Conservation (phyloP, 2,329 filamentous ascomycete genomes). For the Phyllosticta citrichinensis region DNA sequence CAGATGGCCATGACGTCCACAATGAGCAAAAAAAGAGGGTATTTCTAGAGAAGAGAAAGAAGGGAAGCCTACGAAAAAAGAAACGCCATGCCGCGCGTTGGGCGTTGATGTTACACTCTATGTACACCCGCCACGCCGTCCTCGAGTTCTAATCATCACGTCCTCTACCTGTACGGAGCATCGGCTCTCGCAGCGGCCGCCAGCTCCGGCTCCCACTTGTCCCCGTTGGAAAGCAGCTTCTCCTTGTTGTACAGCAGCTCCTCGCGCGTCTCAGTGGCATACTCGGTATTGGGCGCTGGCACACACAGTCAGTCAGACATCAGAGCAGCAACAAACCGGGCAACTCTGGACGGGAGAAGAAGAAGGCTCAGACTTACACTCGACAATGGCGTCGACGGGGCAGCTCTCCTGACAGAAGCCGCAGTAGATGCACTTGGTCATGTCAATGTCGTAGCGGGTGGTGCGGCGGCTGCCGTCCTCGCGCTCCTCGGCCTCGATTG, state of each 20-base stretch:
- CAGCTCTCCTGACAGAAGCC: constrained; percentile 99
- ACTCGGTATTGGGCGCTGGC: constrained; percentile 59
- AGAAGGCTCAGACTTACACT: constrained; percentile 39
- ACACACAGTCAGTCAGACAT: constrained; percentile 13
- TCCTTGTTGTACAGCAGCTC: constrained; percentile 98
- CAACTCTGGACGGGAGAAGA: neutral
- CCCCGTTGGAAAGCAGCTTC: constrained; percentile 68
- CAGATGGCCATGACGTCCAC: neutral
- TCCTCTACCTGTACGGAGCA: constrained; percentile 55
- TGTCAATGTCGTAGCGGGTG: constrained; percentile 97
- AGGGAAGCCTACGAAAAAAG: neutral
- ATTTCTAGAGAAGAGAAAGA: neutral
- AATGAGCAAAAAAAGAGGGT: neutral
- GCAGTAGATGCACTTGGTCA: constrained; percentile 99
- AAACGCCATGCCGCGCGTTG: constrained; percentile 1
- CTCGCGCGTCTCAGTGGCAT: constrained; percentile 71
- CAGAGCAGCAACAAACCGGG: neutral
- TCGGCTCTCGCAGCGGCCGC: constrained; percentile 87
- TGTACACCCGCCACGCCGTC: constrained; percentile 3
- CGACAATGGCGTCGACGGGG: constrained; percentile 89
- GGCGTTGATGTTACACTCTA: constrained; percentile 7
- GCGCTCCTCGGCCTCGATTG: constrained; percentile 97
- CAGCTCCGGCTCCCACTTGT: constrained; percentile 88
- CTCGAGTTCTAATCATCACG: neutral
- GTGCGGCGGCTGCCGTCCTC: constrained; percentile 91